A percentile compares a stretch with the other conserved stretches of the same genome.
Evolutionary conservation across 108 stramenopile species (phyloP).

Genomic region (Pseudonitzschia multistriata): DNA sequence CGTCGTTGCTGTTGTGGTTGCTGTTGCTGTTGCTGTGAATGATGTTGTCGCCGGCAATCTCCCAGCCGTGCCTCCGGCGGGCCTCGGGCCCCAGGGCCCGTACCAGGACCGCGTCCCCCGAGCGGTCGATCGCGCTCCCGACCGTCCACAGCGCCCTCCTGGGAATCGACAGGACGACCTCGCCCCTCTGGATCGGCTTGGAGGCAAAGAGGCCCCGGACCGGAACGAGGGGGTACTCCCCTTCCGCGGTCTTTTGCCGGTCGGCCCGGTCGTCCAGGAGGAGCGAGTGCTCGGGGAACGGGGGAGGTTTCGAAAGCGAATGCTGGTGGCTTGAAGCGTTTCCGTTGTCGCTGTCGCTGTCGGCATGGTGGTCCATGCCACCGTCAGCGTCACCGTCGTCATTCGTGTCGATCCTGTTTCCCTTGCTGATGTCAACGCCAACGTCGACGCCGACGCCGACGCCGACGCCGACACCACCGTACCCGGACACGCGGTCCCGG

Average conservation of each 20-base stretch:
- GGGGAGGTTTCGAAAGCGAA: background rate
- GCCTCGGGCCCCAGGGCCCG: constrained; percentile 56
- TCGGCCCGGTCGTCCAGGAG: constrained; percentile 13
- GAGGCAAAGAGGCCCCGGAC: constrained; percentile 77
- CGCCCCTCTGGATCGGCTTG: constrained; percentile 50
- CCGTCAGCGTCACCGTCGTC: background rate
- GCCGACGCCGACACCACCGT: constrained; percentile 1
- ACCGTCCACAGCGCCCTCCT: constrained; percentile 63
- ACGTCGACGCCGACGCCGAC: too few species aligned
- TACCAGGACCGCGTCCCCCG: constrained; percentile 57
- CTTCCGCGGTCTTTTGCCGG: constrained; percentile 1
- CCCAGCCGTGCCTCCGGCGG: constrained; percentile 63
- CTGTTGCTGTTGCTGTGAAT: too few species aligned
- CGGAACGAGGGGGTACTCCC: constrained; percentile 34
- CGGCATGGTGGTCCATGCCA: too few species aligned
- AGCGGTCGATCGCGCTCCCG: constrained; percentile 65
- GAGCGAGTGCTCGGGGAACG: background rate
- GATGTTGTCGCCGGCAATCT: background rate
- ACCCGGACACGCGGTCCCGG: too few species aligned
- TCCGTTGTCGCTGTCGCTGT: background rate
- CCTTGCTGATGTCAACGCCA: too few species aligned
- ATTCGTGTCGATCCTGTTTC: background rate
- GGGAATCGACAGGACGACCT: constrained; percentile 72
- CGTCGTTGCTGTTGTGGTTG: too few species aligned
- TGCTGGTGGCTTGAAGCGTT: background rate